A percentile compares a stretch with the other conserved stretches of the same genome.
These are phyloP conservation scores for Penicillium sclerotigenum DNA, from an alignment of 2,329 filamentous ascomycete genomes.

Conservation along the genomic window DNA sequence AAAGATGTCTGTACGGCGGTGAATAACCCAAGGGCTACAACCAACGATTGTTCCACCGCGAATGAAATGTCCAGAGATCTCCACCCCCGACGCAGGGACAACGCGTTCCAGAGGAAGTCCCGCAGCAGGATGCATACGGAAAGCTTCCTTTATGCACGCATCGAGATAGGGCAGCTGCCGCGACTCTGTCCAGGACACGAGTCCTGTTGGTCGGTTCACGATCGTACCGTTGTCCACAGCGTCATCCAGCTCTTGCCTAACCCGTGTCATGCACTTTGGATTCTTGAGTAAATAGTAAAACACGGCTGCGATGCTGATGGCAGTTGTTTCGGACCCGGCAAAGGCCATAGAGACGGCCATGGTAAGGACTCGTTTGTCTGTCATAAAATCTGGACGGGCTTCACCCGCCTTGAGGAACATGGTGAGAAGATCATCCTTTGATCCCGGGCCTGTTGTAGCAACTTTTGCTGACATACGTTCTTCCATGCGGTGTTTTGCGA, in stretches of 20 bases:
- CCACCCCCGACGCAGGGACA: slow-evolving; percentile 49
- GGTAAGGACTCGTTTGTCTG: slow-evolving; percentile 26
- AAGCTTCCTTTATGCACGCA: slow-evolving; percentile 73
- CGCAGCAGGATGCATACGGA: slow-evolving; percentile 70
- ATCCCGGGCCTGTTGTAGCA: not conserved
- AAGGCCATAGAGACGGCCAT: slow-evolving; percentile 36
- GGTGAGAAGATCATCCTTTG: not conserved
- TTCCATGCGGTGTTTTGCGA: not conserved
- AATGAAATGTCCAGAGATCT: slow-evolving; percentile 13
- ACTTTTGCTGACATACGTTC: not conserved
- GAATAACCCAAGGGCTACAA: slow-evolving; percentile 71
- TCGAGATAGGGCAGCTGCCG: slow-evolving; percentile 71
- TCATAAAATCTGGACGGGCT: slow-evolving; percentile 28
- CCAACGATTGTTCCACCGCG: slow-evolving; percentile 57
- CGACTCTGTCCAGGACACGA: slow-evolving; percentile 67
- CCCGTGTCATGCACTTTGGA: slow-evolving; percentile 34
- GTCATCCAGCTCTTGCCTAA: not conserved
- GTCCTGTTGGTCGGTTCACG: slow-evolving; percentile 23
- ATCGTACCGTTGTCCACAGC: slow-evolving; percentile 41
- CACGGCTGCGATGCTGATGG: slow-evolving; percentile 66
- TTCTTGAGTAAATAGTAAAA: slow-evolving; percentile 72
- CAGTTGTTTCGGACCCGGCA: slow-evolving; percentile 79
- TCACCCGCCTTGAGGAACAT: slow-evolving; percentile 27
- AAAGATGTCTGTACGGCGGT: slow-evolving; percentile 65
- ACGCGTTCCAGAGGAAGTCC: slow-evolving; percentile 71